phyloP scores from a whole-genome alignment of 352 stramenopile genomes.

The Globisporangium splendens region DNA sequence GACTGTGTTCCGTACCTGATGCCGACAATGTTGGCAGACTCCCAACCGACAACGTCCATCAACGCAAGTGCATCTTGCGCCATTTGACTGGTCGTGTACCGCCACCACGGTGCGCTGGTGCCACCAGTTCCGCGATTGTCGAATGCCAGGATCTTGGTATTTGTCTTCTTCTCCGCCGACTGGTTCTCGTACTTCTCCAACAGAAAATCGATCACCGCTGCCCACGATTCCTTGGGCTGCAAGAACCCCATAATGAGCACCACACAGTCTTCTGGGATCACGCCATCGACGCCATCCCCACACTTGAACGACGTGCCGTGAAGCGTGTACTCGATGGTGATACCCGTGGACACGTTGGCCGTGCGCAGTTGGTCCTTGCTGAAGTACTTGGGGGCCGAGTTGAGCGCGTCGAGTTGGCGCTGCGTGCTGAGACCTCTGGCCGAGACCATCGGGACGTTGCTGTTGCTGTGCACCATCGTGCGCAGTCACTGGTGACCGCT shows the following conservation, averaged over 20 bases:
- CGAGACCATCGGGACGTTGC: constrained; percentile 5
- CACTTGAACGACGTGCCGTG: constrained; percentile 11
- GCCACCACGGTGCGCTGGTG: constrained; percentile 43
- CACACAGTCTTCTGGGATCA: constrained; percentile 8
- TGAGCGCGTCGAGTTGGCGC: constrained; percentile 19
- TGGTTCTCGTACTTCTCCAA: constrained; percentile 12
- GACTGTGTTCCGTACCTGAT: too few species aligned
- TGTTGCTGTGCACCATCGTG: too few species aligned
- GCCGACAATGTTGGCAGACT: constrained; percentile 41
- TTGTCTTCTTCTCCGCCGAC: constrained; percentile 6
- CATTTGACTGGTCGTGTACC: constrained; percentile 61
- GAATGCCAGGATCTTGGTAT: constrained; percentile 34
- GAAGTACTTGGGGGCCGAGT: constrained; percentile 19
- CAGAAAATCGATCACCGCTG: constrained; percentile 17
- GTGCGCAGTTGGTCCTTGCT: constrained; percentile 9
- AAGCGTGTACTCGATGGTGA: constrained; percentile 49
- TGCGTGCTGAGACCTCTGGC: constrained; percentile 10
- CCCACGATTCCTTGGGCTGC: constrained; percentile 21
- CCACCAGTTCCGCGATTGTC: constrained; percentile 44
- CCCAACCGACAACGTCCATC: constrained; percentile 48
- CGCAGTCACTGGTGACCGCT: too few species aligned
- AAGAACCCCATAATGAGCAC: constrained; percentile 30
- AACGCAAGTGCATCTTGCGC: constrained; percentile 57
- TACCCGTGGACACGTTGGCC: constrained; percentile 21
- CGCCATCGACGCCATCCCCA: too few species aligned